Conservation (phyloP, 768 basidiomycete species). For the Ramaria sp. region DNA sequence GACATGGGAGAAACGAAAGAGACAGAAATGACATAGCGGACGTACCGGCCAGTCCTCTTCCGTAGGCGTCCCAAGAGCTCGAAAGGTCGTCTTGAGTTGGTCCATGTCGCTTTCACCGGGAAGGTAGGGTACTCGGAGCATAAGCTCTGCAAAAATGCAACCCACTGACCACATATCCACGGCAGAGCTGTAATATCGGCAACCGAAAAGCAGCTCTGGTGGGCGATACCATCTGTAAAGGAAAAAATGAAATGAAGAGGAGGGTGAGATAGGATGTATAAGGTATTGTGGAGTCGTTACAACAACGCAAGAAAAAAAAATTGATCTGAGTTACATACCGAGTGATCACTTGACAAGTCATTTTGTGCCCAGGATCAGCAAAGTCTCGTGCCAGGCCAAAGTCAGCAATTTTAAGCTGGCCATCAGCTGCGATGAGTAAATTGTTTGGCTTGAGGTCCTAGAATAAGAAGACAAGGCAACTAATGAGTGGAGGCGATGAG, state of each 20-base stretch:
- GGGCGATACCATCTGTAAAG: conserved; percentile 87
- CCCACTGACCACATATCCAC: conserved; percentile 98
- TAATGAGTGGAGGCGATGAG: background rate
- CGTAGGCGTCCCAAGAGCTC: conserved; percentile 89
- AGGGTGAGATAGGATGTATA: conserved; percentile 1
- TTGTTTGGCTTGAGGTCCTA: conserved; percentile 99
- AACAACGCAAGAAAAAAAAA: background rate
- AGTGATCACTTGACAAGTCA: conserved; percentile 98
- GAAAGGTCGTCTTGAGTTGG: conserved; percentile 89
- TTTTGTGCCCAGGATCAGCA: conserved; percentile 88
- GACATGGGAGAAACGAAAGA: background rate
- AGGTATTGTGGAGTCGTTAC: background rate
- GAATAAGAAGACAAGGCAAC: background rate
- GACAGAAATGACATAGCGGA: conserved; percentile 5
- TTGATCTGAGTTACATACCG: conserved; percentile 42
- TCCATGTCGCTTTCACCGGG: conserved; percentile 96
- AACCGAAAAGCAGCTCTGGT: conserved; percentile 87
- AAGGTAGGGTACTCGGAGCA: conserved; percentile 91
- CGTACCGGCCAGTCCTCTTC: conserved; percentile 96
- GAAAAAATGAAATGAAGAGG: background rate
- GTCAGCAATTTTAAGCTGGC: conserved; percentile 94
- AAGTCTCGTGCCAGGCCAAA: conserved; percentile 97
- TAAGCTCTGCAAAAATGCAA: conserved; percentile 95
- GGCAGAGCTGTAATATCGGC: conserved; percentile 80
- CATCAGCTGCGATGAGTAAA: conserved; percentile 82